These are phyloP conservation scores for Neurospora sublineolata DNA, from an alignment of 495 filamentous ascomycete species.

Conservation along the genomic window DNA sequence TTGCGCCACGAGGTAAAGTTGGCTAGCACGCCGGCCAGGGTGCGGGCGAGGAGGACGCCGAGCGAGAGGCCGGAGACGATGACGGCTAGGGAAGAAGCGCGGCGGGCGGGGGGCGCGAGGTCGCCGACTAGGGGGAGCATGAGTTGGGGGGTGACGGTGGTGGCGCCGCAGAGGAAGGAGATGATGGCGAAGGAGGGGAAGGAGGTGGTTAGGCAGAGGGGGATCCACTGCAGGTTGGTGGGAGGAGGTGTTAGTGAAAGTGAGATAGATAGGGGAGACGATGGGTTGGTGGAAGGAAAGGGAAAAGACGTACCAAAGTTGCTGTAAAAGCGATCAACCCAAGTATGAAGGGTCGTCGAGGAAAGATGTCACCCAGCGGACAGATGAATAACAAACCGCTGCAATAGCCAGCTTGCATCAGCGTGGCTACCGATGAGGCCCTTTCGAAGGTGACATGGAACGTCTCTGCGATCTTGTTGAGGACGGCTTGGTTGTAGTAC, in stretches of 20 bases:
- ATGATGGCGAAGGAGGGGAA: constrained; percentile 55
- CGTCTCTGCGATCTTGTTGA: constrained; percentile 49
- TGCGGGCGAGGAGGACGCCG: constrained; percentile 64
- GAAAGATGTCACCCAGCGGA: constrained; percentile 66
- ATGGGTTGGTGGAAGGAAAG: background rate
- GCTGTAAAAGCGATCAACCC: constrained; percentile 54
- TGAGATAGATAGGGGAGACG: background rate
- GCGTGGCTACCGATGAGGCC: constrained; percentile 54
- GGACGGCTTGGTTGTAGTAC: constrained; percentile 58
- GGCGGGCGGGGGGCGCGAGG: constrained; percentile 57
- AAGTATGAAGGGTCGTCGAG: constrained; percentile 58
- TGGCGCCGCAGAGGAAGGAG: constrained; percentile 58
- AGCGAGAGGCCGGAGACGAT: constrained; percentile 69
- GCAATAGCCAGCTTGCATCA: constrained; percentile 75
- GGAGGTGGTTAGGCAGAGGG: constrained; percentile 55
- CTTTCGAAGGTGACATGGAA: constrained; percentile 49
- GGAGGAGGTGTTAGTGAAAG: constrained; percentile 1
- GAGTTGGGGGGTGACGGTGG: constrained; percentile 75
- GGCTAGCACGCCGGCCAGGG: constrained; percentile 65
- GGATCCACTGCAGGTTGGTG: constrained; percentile 44
- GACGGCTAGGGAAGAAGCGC: constrained; percentile 57
- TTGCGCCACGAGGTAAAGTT: constrained; percentile 60
- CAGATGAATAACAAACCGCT: constrained; percentile 63
- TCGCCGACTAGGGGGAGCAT: constrained; percentile 79
- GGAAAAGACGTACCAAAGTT: constrained; percentile 36